A percentile compares a stretch with the other conserved stretches of the same genome.
Evolutionary conservation across 2,329 filamentous ascomycete genomes (phyloP).

Genomic region (Scleromitrula shiraiana): DNA sequence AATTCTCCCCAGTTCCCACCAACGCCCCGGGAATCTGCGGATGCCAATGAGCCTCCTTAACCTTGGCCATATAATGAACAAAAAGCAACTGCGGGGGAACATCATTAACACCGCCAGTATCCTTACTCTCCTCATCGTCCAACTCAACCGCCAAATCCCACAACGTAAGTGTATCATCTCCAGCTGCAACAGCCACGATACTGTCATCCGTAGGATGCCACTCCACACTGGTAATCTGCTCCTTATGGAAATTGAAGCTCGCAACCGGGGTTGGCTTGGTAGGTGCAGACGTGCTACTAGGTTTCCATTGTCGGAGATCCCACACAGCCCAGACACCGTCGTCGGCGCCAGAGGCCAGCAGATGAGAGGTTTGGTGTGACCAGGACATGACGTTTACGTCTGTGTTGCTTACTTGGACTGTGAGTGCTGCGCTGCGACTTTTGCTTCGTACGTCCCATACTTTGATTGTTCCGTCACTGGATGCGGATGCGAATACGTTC

Average conservation of each 20-base stretch:
- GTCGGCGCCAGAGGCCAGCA: conserved; percentile 87
- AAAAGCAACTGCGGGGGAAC: conserved; percentile 93
- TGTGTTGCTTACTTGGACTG: conserved; percentile 70
- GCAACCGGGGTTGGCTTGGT: conserved; percentile 72
- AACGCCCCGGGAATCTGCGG: conserved; percentile 86
- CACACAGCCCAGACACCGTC: conserved; percentile 93
- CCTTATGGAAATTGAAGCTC: conserved; percentile 89
- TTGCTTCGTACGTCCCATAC: conserved; percentile 95
- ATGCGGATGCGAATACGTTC: conserved; percentile 90
- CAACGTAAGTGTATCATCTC: conserved; percentile 86
- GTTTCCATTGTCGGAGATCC: conserved; percentile 95
- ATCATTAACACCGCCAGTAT: conserved; percentile 78
- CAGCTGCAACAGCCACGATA: conserved; percentile 85
- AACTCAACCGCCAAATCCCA: conserved; percentile 97
- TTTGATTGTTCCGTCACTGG: conserved; percentile 88
- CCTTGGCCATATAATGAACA: conserved; percentile 90
- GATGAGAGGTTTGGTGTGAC: conserved; percentile 80
- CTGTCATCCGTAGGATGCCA: conserved; percentile 98
- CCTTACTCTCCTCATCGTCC: conserved; percentile 92
- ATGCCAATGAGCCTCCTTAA: conserved; percentile 97
- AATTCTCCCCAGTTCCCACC: conserved; percentile 83
- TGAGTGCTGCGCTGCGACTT: conserved; percentile 78
- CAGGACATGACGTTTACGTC: conserved; percentile 97
- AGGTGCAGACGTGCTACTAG: conserved; percentile 38
- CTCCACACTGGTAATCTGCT: conserved; percentile 91